A percentile compares a stretch with the other conserved stretches of the same genome.
phyloP scores from a whole-genome alignment of 305 asterid species.

The Ruellia speciosa region DNA sequence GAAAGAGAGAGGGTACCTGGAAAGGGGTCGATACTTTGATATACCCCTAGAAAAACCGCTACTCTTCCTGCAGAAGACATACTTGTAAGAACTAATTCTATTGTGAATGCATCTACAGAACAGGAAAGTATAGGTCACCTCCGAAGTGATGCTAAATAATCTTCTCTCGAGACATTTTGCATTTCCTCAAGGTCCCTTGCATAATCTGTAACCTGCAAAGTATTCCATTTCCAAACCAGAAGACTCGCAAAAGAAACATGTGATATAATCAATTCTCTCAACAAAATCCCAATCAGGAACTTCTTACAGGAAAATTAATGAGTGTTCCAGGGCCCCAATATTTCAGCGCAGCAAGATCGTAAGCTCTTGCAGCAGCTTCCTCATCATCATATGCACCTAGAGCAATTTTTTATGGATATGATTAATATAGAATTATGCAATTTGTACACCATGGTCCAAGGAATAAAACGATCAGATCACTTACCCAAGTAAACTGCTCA shows the following conservation, averaged over 20 bases:
- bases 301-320: slow-evolving; percentile 87
- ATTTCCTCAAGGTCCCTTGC: slow-evolving; percentile 94
- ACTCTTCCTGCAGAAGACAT: slow-evolving; percentile 69
- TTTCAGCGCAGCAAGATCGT: slow-evolving; percentile 95
- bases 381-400: slow-evolving; percentile 97
- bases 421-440: slow-evolving; percentile 9
- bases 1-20: slow-evolving; percentile 48
- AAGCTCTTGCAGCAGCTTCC: slow-evolving; percentile 99
- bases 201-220: slow-evolving; percentile 79
- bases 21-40: slow-evolving; percentile 85
- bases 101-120: slow-evolving; percentile 5
- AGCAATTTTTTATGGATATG: slow-evolving; percentile 21
- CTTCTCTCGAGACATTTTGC: slow-evolving; percentile 93
- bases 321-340: slow-evolving; percentile 99
- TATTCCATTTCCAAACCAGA: slow-evolving; percentile 2
- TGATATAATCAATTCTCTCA: slow-evolving; percentile 13
- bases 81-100: slow-evolving; percentile 24
- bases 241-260: slow-evolving; percentile 9
- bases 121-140: slow-evolving; percentile 37
- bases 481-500: slow-evolving; percentile 90
- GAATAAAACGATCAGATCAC: slow-evolving; percentile 26
- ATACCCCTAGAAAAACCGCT: slow-evolving; percentile 95
- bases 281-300: slow-evolving; percentile 13
- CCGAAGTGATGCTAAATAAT: slow-evolving; percentile 92
- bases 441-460: slow-evolving; percentile 18